Base-by-base conservation (phyloP, 2,329 filamentous ascomycete genomes). In the Apiospora marii region DNA sequence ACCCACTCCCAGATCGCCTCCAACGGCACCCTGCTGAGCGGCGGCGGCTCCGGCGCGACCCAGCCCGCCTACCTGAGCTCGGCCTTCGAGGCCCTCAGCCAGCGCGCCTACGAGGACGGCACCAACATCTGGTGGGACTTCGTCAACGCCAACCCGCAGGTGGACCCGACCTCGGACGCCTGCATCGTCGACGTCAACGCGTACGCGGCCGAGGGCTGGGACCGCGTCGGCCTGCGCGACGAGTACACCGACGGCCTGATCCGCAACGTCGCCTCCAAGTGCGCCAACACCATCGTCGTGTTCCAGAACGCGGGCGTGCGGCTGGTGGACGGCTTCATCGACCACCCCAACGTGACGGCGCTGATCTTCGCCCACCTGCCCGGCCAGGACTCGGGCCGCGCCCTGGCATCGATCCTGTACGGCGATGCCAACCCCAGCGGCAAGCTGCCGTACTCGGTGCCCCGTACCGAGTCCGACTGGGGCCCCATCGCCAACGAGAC, bases 391-490 rank as follows among this genome's bases (percentile, higher is more conserved):
- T 92, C 89, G 73, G 93, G 93, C 12, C 93, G 94, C 77, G 89
- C 92, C 5, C 87, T 95, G 67, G 90, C 90, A 1, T 92, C 94
- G 77, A 86, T 95, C 48, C 87, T 95, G n/a, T 95, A 93, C 80
- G 93, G 93, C 68, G 79, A 82, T 6, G 80, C 79, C 7, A 83
- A 80, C 53, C 86, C 86, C 3, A 85, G 82, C 19, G 86, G 86
- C 49, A 86, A 87, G 76, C 79, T 88, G 68, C 84, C 85, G 3
- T 88, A 87, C 77, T 88, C 87, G 0, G 87, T 89, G 37, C 87
- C 84, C 34, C 86, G 85, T 78, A 81, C 81, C 24, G 79, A 82
- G 27, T 80, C 78, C 3, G 87, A 89, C 77, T 89, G 86, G 72
- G 84, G 84, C 37, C 80, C 82, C 0, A 68, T 79, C 1, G 75